These are phyloP conservation scores for Russula griseocarnosa DNA, from an alignment of 768 basidiomycete species.

Conservation along the genomic window DNA sequence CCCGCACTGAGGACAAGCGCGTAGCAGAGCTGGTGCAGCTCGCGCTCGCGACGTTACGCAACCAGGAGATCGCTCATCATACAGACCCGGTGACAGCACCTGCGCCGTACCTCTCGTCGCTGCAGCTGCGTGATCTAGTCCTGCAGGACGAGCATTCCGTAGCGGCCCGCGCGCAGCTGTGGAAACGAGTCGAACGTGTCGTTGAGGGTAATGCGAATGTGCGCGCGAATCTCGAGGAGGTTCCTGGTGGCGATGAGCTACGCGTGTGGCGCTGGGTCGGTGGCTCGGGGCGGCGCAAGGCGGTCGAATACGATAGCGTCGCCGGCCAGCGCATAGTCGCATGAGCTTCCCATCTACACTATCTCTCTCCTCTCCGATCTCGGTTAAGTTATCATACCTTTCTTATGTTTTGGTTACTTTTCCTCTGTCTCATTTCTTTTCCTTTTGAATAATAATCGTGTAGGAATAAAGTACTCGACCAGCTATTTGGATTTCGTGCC, in stretches of 20 bases:
- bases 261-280: conserved; percentile 93
- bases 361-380: not conserved
- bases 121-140: conserved; percentile 84
- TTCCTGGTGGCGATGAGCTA: conserved; percentile 79
- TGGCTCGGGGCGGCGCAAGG: conserved; percentile 30
- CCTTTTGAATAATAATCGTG: not conserved
- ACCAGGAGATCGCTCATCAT: conserved; percentile 79
- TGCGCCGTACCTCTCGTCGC: conserved; percentile 73
- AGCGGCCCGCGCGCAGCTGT: conserved; percentile 57
- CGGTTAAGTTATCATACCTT: conserved; percentile 22
- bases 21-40: conserved; percentile 73
- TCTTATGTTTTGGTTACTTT: conserved; percentile 20
- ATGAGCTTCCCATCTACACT: not conserved
- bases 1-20: conserved; percentile 56
- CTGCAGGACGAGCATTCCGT: conserved; percentile 79
- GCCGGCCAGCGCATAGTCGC: conserved; percentile 30
- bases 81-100: conserved; percentile 73
- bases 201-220: conserved; percentile 93
- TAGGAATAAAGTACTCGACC: conserved; percentile 12
- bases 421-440: not conserved
- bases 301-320: conserved; percentile 23
- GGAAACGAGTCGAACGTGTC: conserved; percentile 77
- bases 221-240: conserved; percentile 77
- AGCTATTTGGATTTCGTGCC: not conserved
- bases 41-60: conserved; percentile 73